A percentile compares a stretch with the other conserved stretches of the same genome.
Conservation (phyloP, 192 early-diverging fungal species). For the Coemansia sp. region DNA sequence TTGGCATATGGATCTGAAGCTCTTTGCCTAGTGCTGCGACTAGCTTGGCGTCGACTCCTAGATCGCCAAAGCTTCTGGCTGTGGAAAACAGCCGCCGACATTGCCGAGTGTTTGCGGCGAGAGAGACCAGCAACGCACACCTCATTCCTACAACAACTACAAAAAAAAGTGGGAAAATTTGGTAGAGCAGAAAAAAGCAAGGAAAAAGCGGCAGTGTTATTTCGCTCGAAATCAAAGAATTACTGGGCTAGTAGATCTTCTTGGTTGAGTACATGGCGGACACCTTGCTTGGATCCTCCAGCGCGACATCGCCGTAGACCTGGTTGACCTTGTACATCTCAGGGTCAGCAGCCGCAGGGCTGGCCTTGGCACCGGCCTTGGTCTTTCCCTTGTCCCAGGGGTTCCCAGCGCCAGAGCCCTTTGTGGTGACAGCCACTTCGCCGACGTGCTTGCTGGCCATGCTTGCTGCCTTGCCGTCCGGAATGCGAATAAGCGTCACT, state of each 20-base stretch:
- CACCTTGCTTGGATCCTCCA: constrained; percentile 12
- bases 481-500: constrained; percentile 78
- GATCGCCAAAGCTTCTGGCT: not conserved
- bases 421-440: not conserved
- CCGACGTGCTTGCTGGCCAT: constrained; percentile 61
- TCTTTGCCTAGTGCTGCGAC: not conserved
- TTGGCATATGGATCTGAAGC: constrained; percentile 1
- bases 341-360: constrained; percentile 17
- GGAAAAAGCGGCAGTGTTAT: not conserved
- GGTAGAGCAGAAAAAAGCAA: too few species aligned
- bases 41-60: not conserved
- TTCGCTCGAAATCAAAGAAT: too few species aligned
- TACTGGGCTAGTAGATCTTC: constrained; percentile 21
- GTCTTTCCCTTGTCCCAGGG: constrained; percentile 37
- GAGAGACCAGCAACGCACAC: not conserved
- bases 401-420: constrained; percentile 11
- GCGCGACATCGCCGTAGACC: constrained; percentile 32
- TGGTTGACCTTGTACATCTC: constrained; percentile 32
- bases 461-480: constrained; percentile 83
- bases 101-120: too few species aligned
- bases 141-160: not conserved
- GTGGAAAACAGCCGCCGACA: not conserved
- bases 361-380: constrained; percentile 7
- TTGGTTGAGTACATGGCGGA: constrained; percentile 31
- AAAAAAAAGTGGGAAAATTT: not conserved